phyloP scores from a whole-genome alignment of 305 asterid species.

The Fraxinus angustifolia region DNA sequence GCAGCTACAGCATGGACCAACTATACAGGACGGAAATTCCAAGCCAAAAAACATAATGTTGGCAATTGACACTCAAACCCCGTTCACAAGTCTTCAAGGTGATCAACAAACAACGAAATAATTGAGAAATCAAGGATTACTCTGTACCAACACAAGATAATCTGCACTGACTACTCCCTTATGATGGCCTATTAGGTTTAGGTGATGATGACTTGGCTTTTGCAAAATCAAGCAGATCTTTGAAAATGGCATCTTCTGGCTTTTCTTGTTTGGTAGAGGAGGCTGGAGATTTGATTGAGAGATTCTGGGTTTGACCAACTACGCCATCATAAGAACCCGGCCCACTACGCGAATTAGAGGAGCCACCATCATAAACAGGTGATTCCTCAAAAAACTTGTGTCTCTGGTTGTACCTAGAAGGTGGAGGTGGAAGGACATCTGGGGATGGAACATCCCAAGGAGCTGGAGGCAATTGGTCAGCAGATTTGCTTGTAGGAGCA shows the following conservation, averaged over 20 bases:
- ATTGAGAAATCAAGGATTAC: slow-evolving; percentile 24
- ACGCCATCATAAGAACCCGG: slow-evolving; percentile 67
- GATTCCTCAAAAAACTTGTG: slow-evolving; percentile 72
- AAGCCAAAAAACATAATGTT: slow-evolving; percentile 17
- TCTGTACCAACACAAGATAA: slow-evolving; percentile 33
- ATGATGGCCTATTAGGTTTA: slow-evolving; percentile 61
- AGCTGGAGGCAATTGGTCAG: slow-evolving; percentile 52
- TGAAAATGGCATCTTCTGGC: slow-evolving; percentile 77
- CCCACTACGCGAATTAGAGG: slow-evolving; percentile 48
- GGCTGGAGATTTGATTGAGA: slow-evolving; percentile 56
- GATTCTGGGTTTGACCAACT: slow-evolving; percentile 71
- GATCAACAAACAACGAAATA: slow-evolving; percentile 13
- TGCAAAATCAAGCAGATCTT: slow-evolving; percentile 89
- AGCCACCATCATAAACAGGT: slow-evolving; percentile 28
- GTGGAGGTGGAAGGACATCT: slow-evolving; percentile 69
- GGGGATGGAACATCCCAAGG: slow-evolving; percentile 54
- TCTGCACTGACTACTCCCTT: slow-evolving; percentile 22
- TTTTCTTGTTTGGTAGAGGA: slow-evolving; percentile 54
- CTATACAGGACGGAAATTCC: slow-evolving; percentile 31
- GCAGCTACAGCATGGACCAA: slow-evolving; percentile 23
- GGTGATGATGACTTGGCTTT: slow-evolving; percentile 91
- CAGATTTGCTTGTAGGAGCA: slow-evolving; percentile 46
- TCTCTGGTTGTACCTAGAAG: slow-evolving; percentile 69
- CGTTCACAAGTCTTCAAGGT: slow-evolving; percentile 19
- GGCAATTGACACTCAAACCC: slow-evolving; percentile 11